Conservation (phyloP, 805 yeast genomes). For the Nakazawaea populi region DNA sequence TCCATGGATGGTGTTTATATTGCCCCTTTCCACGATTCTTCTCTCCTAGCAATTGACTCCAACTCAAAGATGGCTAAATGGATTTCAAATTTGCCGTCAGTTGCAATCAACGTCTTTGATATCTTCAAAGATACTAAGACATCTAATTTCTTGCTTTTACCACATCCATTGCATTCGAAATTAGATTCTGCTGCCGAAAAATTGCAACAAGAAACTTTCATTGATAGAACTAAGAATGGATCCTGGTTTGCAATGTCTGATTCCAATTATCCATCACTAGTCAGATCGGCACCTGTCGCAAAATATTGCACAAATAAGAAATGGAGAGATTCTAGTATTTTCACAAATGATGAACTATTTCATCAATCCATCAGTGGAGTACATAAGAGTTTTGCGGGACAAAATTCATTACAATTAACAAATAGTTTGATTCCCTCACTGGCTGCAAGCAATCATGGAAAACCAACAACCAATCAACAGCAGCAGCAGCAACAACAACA, state of each 20-base stretch:
- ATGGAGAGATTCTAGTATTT: constrained; percentile 34
- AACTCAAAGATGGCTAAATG: constrained; percentile 70
- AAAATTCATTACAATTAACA: constrained; percentile 1
- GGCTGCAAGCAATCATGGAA: not conserved
- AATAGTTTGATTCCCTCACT: constrained; percentile 4
- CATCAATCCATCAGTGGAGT: constrained; percentile 44
- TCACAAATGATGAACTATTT: constrained; percentile 32
- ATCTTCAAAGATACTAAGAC: constrained; percentile 34
- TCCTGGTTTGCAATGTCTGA: constrained; percentile 88
- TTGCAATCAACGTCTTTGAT: constrained; percentile 78
- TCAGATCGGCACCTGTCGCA: constrained; percentile 73
- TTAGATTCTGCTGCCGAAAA: constrained; percentile 15
- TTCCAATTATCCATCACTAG: constrained; percentile 70
- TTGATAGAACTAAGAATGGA: constrained; percentile 57
- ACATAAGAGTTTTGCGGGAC: constrained; percentile 25
- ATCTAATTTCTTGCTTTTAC: constrained; percentile 45
- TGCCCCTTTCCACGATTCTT: constrained; percentile 78
- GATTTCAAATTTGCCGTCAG: constrained; percentile 68
- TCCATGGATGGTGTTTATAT: constrained; percentile 73
- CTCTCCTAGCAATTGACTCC: constrained; percentile 70
- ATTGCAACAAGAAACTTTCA: constrained; percentile 43
- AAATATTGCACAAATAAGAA: constrained; percentile 44
- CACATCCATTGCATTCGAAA: constrained; percentile 57
- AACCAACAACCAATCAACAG: not conserved
- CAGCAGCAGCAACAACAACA: not conserved